A percentile compares a stretch with the other conserved stretches of the same genome.
Conservation (phyloP, 495 filamentous ascomycete species). For the Daldinia vernicosa region DNA sequence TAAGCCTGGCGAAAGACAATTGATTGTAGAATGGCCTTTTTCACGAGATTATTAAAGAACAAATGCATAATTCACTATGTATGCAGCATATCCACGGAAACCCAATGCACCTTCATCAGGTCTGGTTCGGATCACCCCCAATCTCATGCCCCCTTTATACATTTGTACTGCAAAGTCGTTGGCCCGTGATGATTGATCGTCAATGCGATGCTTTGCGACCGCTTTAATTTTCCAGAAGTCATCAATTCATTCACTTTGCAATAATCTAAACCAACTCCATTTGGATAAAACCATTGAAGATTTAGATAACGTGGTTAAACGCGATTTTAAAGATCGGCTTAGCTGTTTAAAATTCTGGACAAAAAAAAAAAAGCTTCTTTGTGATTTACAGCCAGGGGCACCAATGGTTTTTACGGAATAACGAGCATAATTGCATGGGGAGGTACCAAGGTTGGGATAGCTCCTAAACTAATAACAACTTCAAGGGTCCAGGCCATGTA, state of each 20-base stretch:
- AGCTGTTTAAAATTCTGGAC: background rate
- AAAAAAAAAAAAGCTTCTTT: background rate
- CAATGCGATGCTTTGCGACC: slow-evolving; percentile 30
- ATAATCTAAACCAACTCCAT: slow-evolving; percentile 8
- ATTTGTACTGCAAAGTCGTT: background rate
- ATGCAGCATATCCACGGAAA: background rate
- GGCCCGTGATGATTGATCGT: slow-evolving; percentile 32
- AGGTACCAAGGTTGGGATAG: background rate
- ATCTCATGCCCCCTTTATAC: slow-evolving; percentile 24
- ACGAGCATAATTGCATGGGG: background rate
- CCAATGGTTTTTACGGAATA: slow-evolving; percentile 9
- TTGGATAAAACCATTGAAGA: background rate
- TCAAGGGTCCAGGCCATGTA: slow-evolving; percentile 25
- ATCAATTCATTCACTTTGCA: background rate
- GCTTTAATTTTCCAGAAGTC: slow-evolving; percentile 1
- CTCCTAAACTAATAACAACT: slow-evolving; percentile 6
- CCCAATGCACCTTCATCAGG: background rate
- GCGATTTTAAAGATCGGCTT: background rate
- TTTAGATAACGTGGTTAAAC: background rate
- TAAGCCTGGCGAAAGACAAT: too few relatives aligned
- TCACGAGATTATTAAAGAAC: background rate
- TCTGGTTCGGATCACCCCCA: slow-evolving; percentile 20
- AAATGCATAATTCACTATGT: background rate
- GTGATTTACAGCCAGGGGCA: slow-evolving; percentile 6
- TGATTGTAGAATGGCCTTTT: too few relatives aligned